These are phyloP conservation scores for thale cress (Arabidopsis thaliana) DNA, from an alignment of 345 rosid genomes.

Conservation along the genomic window DNA sequence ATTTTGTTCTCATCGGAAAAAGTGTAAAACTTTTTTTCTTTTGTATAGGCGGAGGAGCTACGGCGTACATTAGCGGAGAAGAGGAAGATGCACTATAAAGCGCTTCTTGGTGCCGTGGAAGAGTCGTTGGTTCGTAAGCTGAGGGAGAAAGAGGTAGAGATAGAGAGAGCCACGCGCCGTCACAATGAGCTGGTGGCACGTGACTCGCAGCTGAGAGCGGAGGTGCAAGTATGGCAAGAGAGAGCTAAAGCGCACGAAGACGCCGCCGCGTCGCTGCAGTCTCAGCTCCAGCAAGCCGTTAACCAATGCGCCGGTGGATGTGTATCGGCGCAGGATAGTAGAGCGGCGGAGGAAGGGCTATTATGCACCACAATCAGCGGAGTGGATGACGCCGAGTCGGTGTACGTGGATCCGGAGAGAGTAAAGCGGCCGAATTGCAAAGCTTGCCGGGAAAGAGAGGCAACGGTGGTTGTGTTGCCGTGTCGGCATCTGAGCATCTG, in stretches of 20 bases:
- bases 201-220: slow-evolving; percentile 63
- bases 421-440: slow-evolving; percentile 5
- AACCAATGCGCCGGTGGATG: slow-evolving; percentile 32
- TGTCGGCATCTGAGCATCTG: slow-evolving; percentile 85
- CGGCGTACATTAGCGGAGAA: slow-evolving; percentile 72
- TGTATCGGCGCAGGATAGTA: slow-evolving; percentile 48
- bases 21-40: background rate
- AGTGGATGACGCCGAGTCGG: slow-evolving; percentile 78
- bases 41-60: slow-evolving; percentile 63
- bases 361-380: background rate
- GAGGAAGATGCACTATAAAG: slow-evolving; percentile 64
- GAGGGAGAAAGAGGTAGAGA: slow-evolving; percentile 71
- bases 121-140: slow-evolving; percentile 57
- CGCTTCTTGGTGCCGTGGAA: slow-evolving; percentile 66
- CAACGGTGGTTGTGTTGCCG: slow-evolving; percentile 78
- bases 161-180: slow-evolving; percentile 68
- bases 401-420: slow-evolving; percentile 33
- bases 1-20: slow-evolving; percentile 9
- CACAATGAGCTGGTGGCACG: slow-evolving; percentile 74
- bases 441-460: slow-evolving; percentile 43
- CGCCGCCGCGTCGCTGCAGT: slow-evolving; percentile 70
- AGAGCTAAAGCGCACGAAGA: slow-evolving; percentile 71
- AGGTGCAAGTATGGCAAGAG: slow-evolving; percentile 75
- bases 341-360: slow-evolving; percentile 36
- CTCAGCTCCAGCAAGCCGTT: slow-evolving; percentile 66